Percentiles rank a stretch among this genome's conserved stretches.
phyloP scores from a whole-genome alignment of 2,329 filamentous ascomycete species.

The Trichoderma asperellum region DNA sequence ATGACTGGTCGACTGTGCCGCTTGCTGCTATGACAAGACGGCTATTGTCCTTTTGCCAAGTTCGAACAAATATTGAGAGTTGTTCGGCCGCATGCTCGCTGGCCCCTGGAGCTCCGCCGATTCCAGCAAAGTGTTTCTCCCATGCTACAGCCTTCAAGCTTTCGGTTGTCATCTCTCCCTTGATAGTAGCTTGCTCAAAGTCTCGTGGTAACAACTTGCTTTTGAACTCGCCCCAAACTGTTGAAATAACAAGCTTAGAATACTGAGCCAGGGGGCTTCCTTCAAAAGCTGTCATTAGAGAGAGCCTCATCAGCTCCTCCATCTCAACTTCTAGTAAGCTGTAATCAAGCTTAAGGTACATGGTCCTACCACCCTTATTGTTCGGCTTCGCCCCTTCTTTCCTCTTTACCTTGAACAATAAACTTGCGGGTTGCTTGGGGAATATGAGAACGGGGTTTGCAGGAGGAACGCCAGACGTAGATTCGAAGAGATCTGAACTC shows the following conservation, averaged over 20 bases:
- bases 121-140: constrained; percentile 53
- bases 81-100: constrained; percentile 39
- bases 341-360: constrained; percentile 76
- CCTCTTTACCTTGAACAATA: constrained; percentile 77
- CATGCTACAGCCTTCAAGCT: constrained; percentile 54
- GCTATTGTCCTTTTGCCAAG: constrained; percentile 41
- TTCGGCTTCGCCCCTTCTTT: constrained; percentile 49
- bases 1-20: constrained; percentile 50
- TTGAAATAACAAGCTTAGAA: constrained; percentile 50
- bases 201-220: constrained; percentile 52
- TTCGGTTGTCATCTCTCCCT: constrained; percentile 55
- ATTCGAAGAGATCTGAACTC: constrained; percentile 67
- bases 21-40: constrained; percentile 36
- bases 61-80: constrained; percentile 38
- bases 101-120: constrained; percentile 49
- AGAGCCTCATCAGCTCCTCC: constrained; percentile 51
- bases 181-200: constrained; percentile 59
- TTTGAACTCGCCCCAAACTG: constrained; percentile 50
- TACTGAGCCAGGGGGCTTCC: constrained; percentile 51
- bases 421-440: constrained; percentile 76
- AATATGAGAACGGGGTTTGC: constrained; percentile 67
- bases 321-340: constrained; percentile 77
- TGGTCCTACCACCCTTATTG: constrained; percentile 44
- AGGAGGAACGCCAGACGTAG: constrained; percentile 61
- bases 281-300: constrained; percentile 47